Base-by-base conservation (phyloP, 495 filamentous ascomycete genomes). In the Jackrogersella multiformis region DNA sequence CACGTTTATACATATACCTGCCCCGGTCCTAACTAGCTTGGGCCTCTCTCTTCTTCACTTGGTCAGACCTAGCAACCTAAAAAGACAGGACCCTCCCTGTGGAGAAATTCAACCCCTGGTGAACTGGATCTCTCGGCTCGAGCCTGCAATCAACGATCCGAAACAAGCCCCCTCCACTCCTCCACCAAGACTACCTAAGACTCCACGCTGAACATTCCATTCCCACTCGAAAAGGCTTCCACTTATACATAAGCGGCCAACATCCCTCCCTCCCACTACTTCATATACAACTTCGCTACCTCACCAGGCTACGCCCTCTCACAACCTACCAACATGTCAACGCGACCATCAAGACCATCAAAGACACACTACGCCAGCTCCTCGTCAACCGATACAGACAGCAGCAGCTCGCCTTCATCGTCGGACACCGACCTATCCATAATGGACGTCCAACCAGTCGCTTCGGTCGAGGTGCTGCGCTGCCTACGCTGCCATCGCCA, bases 401-500 rank as follows among this genome's bases (percentile, higher is more conserved):
- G n/a, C 56, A 78, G 74, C 66, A 78, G 73, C 26, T 75, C 76
- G 20, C 68, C 70, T 55, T 80, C 80, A 5, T 73, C 78, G 1
- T 81, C 79, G 38, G 79, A 78, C 66, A 76, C 75, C 55, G 79
- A 80, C 46, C 72, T 78, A 45, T 77, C 80, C 5, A 70, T 67
- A 62, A 83, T 82, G 78, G 80, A 83, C 51, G 69, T 77, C n/a
- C 78, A 75, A 41, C 76, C 78, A 12, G 69, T 77, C 5, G 80
- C 76, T 16, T 78, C 83, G 39, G 83, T 86, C 8, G 78, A 82
- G 73, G 74, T 83, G 52, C 71, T 86, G 52, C 83, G 83, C 53
- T 86, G 84, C 74, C 75, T 85, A 52, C 78, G 84, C 52, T 86
- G 84, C 69, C 83, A 84, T 9, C 82, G 82, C 13, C 78, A 79